Conservation (phyloP, 2,329 filamentous ascomycete genomes). For the Elsinoe necatrix region DNA sequence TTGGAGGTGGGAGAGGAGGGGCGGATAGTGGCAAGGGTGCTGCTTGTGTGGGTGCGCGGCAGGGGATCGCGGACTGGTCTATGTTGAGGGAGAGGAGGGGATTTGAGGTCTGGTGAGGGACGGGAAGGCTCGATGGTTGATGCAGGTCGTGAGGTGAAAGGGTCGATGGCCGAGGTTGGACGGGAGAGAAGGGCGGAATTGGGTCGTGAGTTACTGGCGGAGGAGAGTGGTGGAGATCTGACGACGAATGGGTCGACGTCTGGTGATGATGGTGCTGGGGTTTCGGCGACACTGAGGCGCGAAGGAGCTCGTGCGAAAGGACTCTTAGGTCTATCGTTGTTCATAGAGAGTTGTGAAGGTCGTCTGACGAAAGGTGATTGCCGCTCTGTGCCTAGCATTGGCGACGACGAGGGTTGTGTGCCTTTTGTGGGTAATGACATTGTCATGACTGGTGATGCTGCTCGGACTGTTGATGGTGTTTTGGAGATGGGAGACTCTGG, state of each 20-base stretch:
- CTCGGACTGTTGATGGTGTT: conserved; percentile 33
- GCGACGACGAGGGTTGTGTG: conserved; percentile 17
- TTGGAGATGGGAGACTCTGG: conserved; percentile 33
- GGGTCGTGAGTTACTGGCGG: conserved; percentile 3
- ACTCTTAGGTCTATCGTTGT: conserved; percentile 26
- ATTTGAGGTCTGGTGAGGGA: background rate
- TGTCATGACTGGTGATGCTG: conserved; percentile 19
- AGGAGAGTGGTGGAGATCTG: conserved; percentile 16
- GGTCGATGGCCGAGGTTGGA: conserved; percentile 23
- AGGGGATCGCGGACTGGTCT: conserved; percentile 26
- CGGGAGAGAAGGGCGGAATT: conserved; percentile 19
- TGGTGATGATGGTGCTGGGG: conserved; percentile 9
- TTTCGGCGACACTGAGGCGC: conserved; percentile 24
- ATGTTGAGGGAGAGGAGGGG: conserved; percentile 13
- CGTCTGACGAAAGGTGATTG: conserved; percentile 31
- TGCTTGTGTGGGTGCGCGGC: conserved; percentile 32
- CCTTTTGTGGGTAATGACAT: conserved; percentile 19
- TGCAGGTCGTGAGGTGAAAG: conserved; percentile 21
- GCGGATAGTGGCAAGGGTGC: conserved; percentile 27
- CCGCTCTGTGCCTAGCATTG: conserved; percentile 20
- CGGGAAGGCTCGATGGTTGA: conserved; percentile 25
- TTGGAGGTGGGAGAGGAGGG: conserved; percentile 24
- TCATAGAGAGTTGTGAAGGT: conserved; percentile 27
- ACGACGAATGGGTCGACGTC: conserved; percentile 16
- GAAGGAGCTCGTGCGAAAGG: conserved; percentile 30